Conservation (phyloP, 129 eudicot genomes). For the Daucus carota region DH1_v3.0 NC_030389.2:7440501-7441000, state of each 20-base stretch:
- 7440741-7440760: conserved; percentile 57
- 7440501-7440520: too few species aligned
- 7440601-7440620: conserved; percentile 54
- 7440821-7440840: conserved; percentile 10
- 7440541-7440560: conserved; percentile 29
- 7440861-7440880: conserved; percentile 29
- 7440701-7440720: conserved; percentile 42
- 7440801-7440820: conserved; percentile 37
- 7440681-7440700: conserved; percentile 54
- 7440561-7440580: conserved; percentile 63
- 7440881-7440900: neutral
- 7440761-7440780: conserved; percentile 36
- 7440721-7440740: conserved; percentile 38
- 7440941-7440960: neutral
- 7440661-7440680: conserved; percentile 63
- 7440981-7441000: neutral
- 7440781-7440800: conserved; percentile 54
- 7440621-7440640: conserved; percentile 80
- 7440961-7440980: neutral
- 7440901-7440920: conserved; percentile 3
- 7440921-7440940: neutral
- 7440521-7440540: too few species aligned
- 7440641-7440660: conserved; percentile 35
- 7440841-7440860: conserved; percentile 15
- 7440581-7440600: conserved; percentile 56